Evolutionary conservation across 2,329 filamentous ascomycete species (phyloP), one percentile per base, ranked within the genome.

Genomic region (Cercospora zeina): DNA sequence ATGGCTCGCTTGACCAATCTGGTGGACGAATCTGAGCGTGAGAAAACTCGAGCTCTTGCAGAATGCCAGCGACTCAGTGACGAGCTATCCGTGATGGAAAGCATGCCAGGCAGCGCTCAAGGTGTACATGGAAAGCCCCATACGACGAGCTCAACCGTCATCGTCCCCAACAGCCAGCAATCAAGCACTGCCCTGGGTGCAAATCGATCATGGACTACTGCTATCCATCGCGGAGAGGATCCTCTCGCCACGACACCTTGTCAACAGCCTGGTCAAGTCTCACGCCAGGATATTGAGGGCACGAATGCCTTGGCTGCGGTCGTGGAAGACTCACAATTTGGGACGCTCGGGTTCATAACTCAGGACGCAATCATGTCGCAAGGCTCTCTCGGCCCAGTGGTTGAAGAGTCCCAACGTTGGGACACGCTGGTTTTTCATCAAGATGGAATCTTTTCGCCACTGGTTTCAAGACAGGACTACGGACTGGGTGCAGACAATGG

Each of bases 21-120:
- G 33, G 33, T 34, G 11, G 34, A n/a, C n/a, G 56, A 51, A 16
- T 14, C 31, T 14, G 31, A 53, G 2, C 49, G 27, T 53, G 49
- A 31, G 27, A 53, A 53, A 14, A 8, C 27, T 33, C 27, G 31
- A 53, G 49, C 49, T 16, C 27, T 53, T 16, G 56, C 56, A 47
- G 39, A 57, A n/a, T 57, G 54, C 54, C 34, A 27, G n/a, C 54
- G 39, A 57, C 37, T 57, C 16, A 45, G 19, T 1, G n/a, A 49
- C 8, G 14, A 57, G 54, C 56, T 62, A 9, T 16, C 27, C 8
- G 31, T 13, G 49, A 19, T 21, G 1, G n/a, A 31, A 16, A 31
- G 30, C 10, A 31, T 31, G 11, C n/a, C 31, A 21, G 14, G 8
- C 8, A 16, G n/a, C 27, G 49, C 49, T 31, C 27, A 34, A 19